Percentiles rank a stretch among this genome's conserved stretches.
These are phyloP conservation scores for Quercus mongolica DNA, from an alignment of 306 rosid species.

Conservation along the genomic window DNA sequence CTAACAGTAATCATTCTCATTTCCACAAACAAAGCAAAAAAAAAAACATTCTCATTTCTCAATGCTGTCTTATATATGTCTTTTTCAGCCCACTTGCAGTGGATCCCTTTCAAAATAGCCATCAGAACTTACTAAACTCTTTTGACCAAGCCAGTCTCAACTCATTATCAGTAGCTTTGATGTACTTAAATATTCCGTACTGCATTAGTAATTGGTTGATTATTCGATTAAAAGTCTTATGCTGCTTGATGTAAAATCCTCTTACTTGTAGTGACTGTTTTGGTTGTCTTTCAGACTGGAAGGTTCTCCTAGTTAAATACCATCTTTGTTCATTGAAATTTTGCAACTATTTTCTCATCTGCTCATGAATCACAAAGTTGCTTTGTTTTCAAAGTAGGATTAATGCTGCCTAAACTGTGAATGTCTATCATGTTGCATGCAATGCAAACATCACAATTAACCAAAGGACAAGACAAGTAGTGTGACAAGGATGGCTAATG, in stretches of 20 bases:
- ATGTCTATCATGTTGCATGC: conserved; percentile 3
- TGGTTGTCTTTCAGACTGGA: not conserved
- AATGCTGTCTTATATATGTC: not conserved
- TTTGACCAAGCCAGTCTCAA: conserved; percentile 2
- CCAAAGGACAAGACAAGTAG: not conserved
- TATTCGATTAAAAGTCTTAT: not conserved
- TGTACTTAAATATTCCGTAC: not conserved
- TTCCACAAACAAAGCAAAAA: not conserved
- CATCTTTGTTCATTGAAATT: not conserved
- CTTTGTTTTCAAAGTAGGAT: not conserved
- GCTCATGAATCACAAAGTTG: not conserved
- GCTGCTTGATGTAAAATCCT: not conserved
- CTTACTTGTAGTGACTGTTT: not conserved
- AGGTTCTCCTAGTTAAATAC: not conserved
- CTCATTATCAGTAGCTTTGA: conserved; percentile 11
- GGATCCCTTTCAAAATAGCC: not conserved
- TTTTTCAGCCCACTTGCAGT: conserved; percentile 1
- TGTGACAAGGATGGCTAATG: conserved; percentile 7
- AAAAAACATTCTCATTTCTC: not conserved
- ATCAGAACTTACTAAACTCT: not conserved
- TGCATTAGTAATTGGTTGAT: no score
- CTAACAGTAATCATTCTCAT: no score
- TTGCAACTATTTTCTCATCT: not conserved
- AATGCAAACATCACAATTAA: conserved; percentile 4
- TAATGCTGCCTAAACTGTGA: not conserved